Evolutionary conservation across 257 asterid genomes (phyloP), one percentile per base, ranked within the genome.

Genomic region (Fraxinus excelsior): DNA sequence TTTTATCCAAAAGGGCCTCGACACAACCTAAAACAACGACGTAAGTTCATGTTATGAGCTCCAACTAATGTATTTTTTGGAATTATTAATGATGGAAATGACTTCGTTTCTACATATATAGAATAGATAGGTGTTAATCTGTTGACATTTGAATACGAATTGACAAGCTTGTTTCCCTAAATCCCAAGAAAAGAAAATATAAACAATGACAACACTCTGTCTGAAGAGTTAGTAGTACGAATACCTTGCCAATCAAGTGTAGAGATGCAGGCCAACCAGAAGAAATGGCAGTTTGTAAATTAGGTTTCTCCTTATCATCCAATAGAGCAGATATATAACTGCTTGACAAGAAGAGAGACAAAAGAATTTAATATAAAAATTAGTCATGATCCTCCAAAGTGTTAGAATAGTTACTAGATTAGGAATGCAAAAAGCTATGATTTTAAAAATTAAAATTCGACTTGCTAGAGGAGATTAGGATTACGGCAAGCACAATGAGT

Each of bases 181-280:
- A 49, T 32, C 25, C 71, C 37, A 12, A 19, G 21, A 71, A 21
- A 25, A 66, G 31, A 40, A 37, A 25, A 35, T 5, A 37, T 1
- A 18, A 28, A 72, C 8, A 19, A 7, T 32, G 31, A 25, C 18
- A 9, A 64, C 11, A 74, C n/a, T 38, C 68, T 28, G 53, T 51
- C 51, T 2, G 71, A n/a, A 35, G 69, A 38, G 40, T 19, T 74
- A 23, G 53, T 46, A 77, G 21, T 49, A n/a, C 0, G 64, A 76
- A 29, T 86, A 93, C 99, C 99, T 95, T 95, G 80, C 99, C 99
- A 80, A 95, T 95, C 83, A 95, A 86, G 88, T 95, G 99, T 70
- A 95, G 80, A 18, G 99, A 91, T 37, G 97, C 96, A 66, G 99
- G 99, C 99, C 99, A 95, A 67, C 97, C 97, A 38, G 91, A 87